Evolutionary conservation across 345 rosid species (phyloP).

Genomic region (Brassica carinata): DNA sequence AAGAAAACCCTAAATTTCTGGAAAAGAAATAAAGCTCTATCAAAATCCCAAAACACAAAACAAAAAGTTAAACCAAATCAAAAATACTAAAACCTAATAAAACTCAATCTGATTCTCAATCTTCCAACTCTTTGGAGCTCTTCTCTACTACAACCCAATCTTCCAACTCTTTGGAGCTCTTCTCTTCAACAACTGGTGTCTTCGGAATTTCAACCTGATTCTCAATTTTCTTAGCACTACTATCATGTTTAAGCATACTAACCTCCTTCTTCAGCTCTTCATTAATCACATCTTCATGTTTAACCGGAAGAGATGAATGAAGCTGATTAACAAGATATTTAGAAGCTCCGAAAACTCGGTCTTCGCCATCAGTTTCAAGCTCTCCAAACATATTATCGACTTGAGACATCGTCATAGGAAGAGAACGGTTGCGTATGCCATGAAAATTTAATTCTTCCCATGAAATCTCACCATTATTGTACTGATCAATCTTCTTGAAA

Average conservation of each 20-base stretch:
- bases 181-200: not conserved
- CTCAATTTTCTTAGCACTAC: not conserved
- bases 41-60: not conserved
- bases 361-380: constrained; percentile 12
- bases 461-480: not conserved
- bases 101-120: not conserved
- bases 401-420: constrained; percentile 5
- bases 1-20: not conserved
- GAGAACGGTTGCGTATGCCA: not conserved
- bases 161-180: not conserved
- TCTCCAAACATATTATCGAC: constrained; percentile 12
- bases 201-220: not conserved
- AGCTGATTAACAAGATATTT: not conserved
- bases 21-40: not conserved
- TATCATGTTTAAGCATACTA: not conserved
- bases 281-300: not conserved
- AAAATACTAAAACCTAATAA: not conserved
- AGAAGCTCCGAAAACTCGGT: not conserved
- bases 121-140: not conserved
- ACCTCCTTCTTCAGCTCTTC: not conserved
- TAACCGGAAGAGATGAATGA: not conserved
- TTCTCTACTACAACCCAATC: not conserved
- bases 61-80: not conserved
- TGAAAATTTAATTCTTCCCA: not conserved
- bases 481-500: constrained; percentile 9